Base-by-base conservation (phyloP, 371 early-diverging fungal genomes). In the Homolaphlyctis polyrhiza region DNA sequence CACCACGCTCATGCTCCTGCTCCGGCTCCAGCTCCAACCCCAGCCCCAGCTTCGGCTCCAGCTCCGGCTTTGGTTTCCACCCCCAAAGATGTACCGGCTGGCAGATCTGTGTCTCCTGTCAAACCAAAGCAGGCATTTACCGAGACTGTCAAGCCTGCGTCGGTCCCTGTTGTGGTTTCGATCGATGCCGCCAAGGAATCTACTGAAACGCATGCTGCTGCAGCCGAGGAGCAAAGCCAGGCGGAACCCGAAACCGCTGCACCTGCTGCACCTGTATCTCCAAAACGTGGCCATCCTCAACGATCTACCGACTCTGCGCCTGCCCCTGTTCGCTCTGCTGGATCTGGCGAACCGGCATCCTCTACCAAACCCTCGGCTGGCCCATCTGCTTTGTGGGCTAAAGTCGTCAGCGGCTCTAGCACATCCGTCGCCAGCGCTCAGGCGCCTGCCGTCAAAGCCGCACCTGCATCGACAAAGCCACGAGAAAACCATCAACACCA, bases 131-230 rank as follows among this genome's bases (percentile, higher is more conserved):
- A 55, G 57, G 57, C 11, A 25, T 11, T 30, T 55, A 57, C 62
- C 60, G 58, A 45, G 13, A 36, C 74, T n/a, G n/a, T n/a, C 50
- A 59, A 63, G 39, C 45, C 63, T 32, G 62, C 50, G 54, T 62
- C 75, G 25, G 43, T 43, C 21, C 36, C 67, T 6, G 63, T 61
- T 4, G 43, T 64, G 18, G 39, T 39, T 39, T 48, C 16, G 49
- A 48, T 4, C 3, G 8, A 18, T 23, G 49, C 23, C 16, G 16
- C 49, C 49, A 48, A 48, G 49, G n/a, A n/a, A n/a, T n/a, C n/a
- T n/a, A n/a, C n/a, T n/a, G n/a, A n/a, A n/a, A n/a, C n/a, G n/a
- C n/a, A n/a, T n/a, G n/a, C n/a, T n/a, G n/a, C n/a, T n/a, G n/a
- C n/a, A n/a, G n/a, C n/a, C n/a, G n/a, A n/a, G n/a, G n/a, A n/a